Conservation (phyloP, 163 green algal genomes). For the Volvox carteri region DNA sequence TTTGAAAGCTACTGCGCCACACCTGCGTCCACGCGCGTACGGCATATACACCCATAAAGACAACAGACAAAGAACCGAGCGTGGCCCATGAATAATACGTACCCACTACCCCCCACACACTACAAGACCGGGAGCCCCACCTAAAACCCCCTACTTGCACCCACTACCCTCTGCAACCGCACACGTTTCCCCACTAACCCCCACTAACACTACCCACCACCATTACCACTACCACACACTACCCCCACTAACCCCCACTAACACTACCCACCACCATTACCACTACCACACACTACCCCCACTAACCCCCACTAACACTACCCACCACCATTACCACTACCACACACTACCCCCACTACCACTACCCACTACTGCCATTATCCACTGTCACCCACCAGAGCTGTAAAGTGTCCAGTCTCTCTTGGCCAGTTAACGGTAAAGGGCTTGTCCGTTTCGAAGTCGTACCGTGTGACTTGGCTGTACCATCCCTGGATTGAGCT, state of each 20-base stretch:
- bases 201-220: too few relatives aligned
- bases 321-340: not conserved
- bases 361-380: not conserved
- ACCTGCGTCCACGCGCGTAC: not conserved
- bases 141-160: too few relatives aligned
- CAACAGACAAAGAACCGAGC: too few relatives aligned
- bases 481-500: conserved; percentile 24
- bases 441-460: not conserved
- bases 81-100: too few relatives aligned
- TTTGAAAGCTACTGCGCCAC: not conserved
- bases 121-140: too few relatives aligned
- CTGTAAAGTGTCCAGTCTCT: not conserved
- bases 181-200: too few relatives aligned
- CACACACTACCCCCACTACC: not conserved
- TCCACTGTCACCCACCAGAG: not conserved
- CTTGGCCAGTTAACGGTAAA: not conserved
- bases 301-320: too few relatives aligned
- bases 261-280: too few relatives aligned
- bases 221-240: too few relatives aligned
- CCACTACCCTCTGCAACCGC: too few relatives aligned
- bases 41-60: not conserved
- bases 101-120: too few relatives aligned
- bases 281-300: not conserved
- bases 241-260: too few relatives aligned
- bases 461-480: conserved; percentile 9